Evolutionary conservation across 2,329 filamentous ascomycete genomes (phyloP), one percentile per base, ranked within the genome.

Genomic region (Fusarium sp.): DNA sequence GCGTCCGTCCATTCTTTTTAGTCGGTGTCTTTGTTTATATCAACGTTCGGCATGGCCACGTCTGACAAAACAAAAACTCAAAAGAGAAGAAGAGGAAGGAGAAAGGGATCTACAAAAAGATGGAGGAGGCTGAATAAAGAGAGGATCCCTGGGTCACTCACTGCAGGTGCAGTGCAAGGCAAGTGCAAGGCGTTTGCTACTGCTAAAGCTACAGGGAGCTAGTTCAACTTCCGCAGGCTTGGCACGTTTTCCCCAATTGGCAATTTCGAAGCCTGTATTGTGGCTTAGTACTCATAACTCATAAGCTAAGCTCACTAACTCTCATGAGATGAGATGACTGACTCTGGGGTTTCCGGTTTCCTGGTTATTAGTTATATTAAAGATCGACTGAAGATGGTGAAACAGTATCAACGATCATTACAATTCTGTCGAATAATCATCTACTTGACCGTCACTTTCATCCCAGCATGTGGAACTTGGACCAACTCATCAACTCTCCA

Each of bases 211-310:
- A 67, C 54, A 63, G 41, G 28, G 34, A 59, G 60, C 63, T 63
- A 63, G 60, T 63, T 28, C 62, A 41, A 34, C 40, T 54, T 48
- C 25, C 30, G 37, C 27, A 32, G 59, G 40, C 72, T 74, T 74
- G 70, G 72, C 72, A 53, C 55, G 42, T 62, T 74, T 72, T 63
- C 72, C 72, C 55, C 58, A 60, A 63, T 51, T 28, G 61, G 64
- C 45, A 68, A 42, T 23, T 45, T 32, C 34, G 63, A 46, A 42
- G 63, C 23, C 48, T 66, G 50, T 51, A 47, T 43, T 30, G 55
- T 47, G 37, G 51, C 51, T 45, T 49, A 30, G 28, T 30, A 30
- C 28, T 30, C 28, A 30, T 30, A 30, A 30, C 28, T 7, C 13
- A 30, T 7, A 30, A 30, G 28, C 28, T 30, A 30, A 30, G 12